Evolutionary conservation across 768 basidiomycete species (phyloP), one percentile per base, ranked within the genome.

Genomic region (Mycena kentingensis): DNA sequence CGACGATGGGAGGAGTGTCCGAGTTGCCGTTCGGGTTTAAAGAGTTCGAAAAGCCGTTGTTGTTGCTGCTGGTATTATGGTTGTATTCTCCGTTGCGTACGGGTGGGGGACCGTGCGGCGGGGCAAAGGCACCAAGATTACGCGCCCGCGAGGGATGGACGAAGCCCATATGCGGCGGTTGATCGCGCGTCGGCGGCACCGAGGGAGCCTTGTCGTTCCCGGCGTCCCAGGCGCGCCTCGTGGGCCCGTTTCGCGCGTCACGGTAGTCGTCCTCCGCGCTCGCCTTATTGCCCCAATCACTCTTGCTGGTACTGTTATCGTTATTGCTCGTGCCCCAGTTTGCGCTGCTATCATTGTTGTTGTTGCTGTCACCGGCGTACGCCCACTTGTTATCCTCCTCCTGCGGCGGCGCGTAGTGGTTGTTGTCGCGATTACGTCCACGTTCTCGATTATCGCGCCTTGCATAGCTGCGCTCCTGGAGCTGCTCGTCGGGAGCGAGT

Each of bases 401-500:
- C 21, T 25, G 21, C 8, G 13, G 5, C 31, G 8, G 31, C 31
- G 31, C 8, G 8, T 8, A 8, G 10, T 8, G 31, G 31, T 16
- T 32, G 10, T 8, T 8, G n/a, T n/a, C n/a, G 16, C 16, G 31
- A 32, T 32, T 16, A 32, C 31, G 31, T 32, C 10, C 31, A 32
- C 31, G n/a, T n/a, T n/a, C 31, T 32, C 16, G 31, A 32, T 32
- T 8, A 16, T 32, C 31, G 31, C 31, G 31, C 31, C 31, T 8
- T 32, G 8, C 31, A 16, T 13, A 21, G 13, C 19, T 13, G 19
- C 37, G 37, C 8, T 38, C 11, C 8, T 6, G 8, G 8, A 19
- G 37, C 6, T 38, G 8, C 12, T 45, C 48, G 16, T 60, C 65
- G 10, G 70, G 69, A 18, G 70, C 68, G 7, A 68, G 39, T 25